Conservation (phyloP, 345 rosid genomes). For the Euphorbia tirucalli region DNA sequence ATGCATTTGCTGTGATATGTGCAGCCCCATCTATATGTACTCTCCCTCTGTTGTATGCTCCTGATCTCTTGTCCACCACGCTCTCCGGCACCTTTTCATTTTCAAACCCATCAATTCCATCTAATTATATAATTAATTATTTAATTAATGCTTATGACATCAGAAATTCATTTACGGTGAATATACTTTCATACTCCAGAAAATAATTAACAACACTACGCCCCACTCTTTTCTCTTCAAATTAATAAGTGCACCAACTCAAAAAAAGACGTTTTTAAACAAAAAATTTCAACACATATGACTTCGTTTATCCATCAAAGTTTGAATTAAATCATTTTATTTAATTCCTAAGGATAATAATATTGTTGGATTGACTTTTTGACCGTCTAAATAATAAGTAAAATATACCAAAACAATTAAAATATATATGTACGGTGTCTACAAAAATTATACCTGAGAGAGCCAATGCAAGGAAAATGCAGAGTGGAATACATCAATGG, state of each 20-base stretch:
- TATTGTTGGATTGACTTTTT: slow-evolving; percentile 15
- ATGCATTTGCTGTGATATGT: slow-evolving; percentile 57
- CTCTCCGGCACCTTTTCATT: slow-evolving; percentile 61
- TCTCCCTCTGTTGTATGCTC: slow-evolving; percentile 69
- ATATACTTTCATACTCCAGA: not conserved
- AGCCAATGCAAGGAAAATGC: slow-evolving; percentile 97
- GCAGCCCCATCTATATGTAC: slow-evolving; percentile 79
- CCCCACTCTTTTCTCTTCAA: not conserved
- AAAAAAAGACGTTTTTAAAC: not conserved
- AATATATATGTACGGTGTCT: not conserved
- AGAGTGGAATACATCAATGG: slow-evolving; percentile 80
- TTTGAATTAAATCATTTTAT: not conserved
- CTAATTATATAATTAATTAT: too few species aligned
- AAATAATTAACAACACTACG: not conserved
- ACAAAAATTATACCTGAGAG: slow-evolving; percentile 56
- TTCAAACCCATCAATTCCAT: not conserved
- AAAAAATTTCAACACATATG: not conserved
- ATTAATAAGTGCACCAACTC: not conserved
- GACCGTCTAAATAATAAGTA: slow-evolving; percentile 31
- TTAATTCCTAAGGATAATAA: not conserved
- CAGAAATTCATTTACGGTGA: too few species aligned
- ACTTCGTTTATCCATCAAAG: not conserved
- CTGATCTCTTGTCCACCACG: slow-evolving; percentile 64
- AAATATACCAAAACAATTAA: not conserved
- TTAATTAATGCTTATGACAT: too few species aligned